These are phyloP conservation scores for Agaricus sinodeliciosus DNA, from an alignment of 768 basidiomycete species.

Conservation along the genomic window DNA sequence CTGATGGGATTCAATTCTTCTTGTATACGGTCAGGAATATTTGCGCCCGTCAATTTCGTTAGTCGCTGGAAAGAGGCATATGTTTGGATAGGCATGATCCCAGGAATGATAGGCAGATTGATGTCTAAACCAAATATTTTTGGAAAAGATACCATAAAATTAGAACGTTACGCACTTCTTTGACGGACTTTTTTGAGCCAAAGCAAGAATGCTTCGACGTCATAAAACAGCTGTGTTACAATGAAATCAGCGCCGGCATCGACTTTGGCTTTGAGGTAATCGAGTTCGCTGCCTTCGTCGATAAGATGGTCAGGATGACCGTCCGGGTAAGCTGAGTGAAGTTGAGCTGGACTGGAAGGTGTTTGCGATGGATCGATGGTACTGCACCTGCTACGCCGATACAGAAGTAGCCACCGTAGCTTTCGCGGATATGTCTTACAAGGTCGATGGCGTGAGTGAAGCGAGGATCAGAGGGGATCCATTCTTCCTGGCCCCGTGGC, in stretches of 20 bases:
- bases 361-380: neutral
- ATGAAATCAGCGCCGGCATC: conserved; percentile 96
- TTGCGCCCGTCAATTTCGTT: conserved; percentile 80
- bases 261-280: conserved; percentile 77
- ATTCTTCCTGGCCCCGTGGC: conserved; percentile 89
- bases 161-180: conserved; percentile 45
- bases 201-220: conserved; percentile 75
- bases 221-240: conserved; percentile 95
- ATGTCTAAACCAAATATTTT: conserved; percentile 54
- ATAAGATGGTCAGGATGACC: conserved; percentile 63
- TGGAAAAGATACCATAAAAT: neutral
- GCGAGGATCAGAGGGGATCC: conserved; percentile 78
- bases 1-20: conserved; percentile 37
- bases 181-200: conserved; percentile 73
- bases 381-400: conserved; percentile 85
- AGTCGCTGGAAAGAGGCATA: conserved; percentile 90
- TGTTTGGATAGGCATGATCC: conserved; percentile 97
- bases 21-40: conserved; percentile 37
- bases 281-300: conserved; percentile 58
- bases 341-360: conserved; percentile 4
- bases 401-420: conserved; percentile 63
- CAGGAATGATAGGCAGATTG: conserved; percentile 84
- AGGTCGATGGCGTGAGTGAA: conserved; percentile 86
- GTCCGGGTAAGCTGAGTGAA: conserved; percentile 75
- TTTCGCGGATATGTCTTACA: conserved; percentile 81